Evolutionary conservation across 192 early-diverging fungal genomes (phyloP).

Genomic region (Coemansia asiatica): DNA sequence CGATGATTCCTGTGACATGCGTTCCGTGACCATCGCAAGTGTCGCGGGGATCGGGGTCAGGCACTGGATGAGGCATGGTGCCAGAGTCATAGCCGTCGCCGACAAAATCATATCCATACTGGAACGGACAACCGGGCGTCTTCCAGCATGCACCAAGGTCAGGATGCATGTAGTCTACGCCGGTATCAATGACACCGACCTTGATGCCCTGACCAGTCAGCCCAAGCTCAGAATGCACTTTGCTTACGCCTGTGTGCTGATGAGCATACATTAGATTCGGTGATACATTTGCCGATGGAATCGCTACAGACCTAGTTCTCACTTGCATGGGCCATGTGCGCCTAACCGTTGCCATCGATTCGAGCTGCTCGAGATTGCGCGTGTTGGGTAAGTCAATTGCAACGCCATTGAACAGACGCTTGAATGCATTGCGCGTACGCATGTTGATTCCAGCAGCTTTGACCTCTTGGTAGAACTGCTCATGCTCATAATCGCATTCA

Average conservation of each 20-base stretch:
- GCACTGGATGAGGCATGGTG: constrained; percentile 38
- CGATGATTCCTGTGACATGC: constrained; percentile 72
- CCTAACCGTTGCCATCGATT: constrained; percentile 30
- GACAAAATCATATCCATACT: constrained; percentile 65
- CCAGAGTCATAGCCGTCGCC: constrained; percentile 55
- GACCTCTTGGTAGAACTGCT: constrained; percentile 23
- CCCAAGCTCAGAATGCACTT: constrained; percentile 56
- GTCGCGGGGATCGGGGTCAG: constrained; percentile 59
- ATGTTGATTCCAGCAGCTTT: constrained; percentile 26
- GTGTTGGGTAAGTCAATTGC: constrained; percentile 43
- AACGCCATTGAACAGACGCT: constrained; percentile 53
- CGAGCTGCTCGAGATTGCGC: constrained; percentile 31
- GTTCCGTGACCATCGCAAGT: constrained; percentile 68
- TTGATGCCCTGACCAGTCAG: constrained; percentile 63
- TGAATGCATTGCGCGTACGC: constrained; percentile 39
- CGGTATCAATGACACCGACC: constrained; percentile 55
- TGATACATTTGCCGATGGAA: constrained; percentile 38
- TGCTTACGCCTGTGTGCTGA: constrained; percentile 60
- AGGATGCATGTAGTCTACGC: constrained; percentile 55
- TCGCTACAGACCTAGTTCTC: constrained; percentile 36
- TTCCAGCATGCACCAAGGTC: constrained; percentile 56
- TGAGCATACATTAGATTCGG: constrained; percentile 58
- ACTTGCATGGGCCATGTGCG: constrained; percentile 54
- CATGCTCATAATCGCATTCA: constrained; percentile 33
- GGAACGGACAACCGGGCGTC: constrained; percentile 61